Percentiles rank a stretch among this genome's conserved stretches.
These are phyloP conservation scores for Hericium rajendrae DNA, from an alignment of 768 basidiomycete species.

Conservation along the genomic window DNA sequence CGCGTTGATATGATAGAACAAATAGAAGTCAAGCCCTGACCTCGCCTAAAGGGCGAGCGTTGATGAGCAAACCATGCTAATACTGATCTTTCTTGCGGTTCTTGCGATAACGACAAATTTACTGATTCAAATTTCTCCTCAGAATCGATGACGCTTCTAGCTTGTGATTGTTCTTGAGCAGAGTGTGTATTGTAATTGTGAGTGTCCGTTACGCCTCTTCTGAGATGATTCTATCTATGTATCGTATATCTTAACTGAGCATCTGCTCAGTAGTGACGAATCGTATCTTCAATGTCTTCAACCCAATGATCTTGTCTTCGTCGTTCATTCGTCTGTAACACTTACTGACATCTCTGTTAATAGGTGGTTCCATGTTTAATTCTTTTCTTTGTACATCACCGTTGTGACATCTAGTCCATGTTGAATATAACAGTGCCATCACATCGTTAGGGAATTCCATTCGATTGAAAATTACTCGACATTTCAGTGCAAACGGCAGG, in stretches of 20 bases:
- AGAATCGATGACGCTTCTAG: not conserved
- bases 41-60: constrained; percentile 59
- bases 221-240: not conserved
- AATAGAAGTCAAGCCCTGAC: constrained; percentile 91
- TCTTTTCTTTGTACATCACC: too few relatives aligned
- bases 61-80: constrained; percentile 86
- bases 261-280: constrained; percentile 9
- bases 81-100: constrained; percentile 42
- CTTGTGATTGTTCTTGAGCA: too few relatives aligned
- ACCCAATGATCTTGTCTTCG: constrained; percentile 25
- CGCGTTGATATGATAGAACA: constrained; percentile 46
- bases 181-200: not conserved
- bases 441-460: too few relatives aligned
- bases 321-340: not conserved
- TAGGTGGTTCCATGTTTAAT: too few relatives aligned
- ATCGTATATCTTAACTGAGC: not conserved
- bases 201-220: not conserved
- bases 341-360: not conserved
- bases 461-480: not conserved
- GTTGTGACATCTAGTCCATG: too few relatives aligned
- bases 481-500: not conserved
- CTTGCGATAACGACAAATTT: constrained; percentile 21
- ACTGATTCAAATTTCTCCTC: constrained; percentile 31
- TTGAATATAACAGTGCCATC: too few relatives aligned
- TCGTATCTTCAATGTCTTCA: constrained; percentile 23